Evolutionary conservation across 345 rosid genomes (phyloP).

Genomic region (Dipteronia dyeriana): DNA sequence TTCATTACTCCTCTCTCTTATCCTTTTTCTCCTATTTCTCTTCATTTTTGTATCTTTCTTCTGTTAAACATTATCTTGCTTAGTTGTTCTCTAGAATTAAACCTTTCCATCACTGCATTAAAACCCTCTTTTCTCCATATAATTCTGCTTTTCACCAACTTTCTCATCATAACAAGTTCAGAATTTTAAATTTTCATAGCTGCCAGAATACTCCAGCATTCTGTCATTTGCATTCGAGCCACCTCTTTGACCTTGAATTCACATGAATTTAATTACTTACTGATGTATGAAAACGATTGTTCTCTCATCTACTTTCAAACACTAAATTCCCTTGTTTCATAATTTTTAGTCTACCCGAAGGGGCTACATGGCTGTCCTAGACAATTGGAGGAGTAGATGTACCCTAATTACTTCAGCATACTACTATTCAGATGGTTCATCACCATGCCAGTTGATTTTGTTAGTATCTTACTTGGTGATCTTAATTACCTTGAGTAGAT

Average conservation of each 20-base stretch:
- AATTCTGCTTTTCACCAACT: background rate
- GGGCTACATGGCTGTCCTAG: background rate
- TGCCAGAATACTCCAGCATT: background rate
- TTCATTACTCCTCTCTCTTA: background rate
- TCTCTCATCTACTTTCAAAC: background rate
- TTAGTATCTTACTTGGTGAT: background rate
- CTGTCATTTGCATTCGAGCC: background rate
- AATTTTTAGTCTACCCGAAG: background rate
- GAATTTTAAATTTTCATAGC: background rate
- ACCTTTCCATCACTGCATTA: background rate
- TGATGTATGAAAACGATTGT: background rate
- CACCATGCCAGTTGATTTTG: background rate
- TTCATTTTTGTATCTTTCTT: background rate
- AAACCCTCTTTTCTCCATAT: too few species aligned
- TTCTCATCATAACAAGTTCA: too few species aligned
- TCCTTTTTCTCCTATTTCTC: background rate
- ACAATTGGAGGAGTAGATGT: background rate
- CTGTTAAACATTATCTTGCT: background rate
- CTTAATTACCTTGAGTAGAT: slow-evolving; percentile 4
- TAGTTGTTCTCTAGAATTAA: background rate
- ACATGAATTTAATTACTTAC: background rate
- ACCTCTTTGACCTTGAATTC: background rate
- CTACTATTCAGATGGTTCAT: background rate
- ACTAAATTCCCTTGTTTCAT: background rate
- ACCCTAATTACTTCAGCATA: background rate